phyloP scores from a whole-genome alignment of 2,329 filamentous ascomycete species.

The Phymatotrichopsis omnivora region DNA sequence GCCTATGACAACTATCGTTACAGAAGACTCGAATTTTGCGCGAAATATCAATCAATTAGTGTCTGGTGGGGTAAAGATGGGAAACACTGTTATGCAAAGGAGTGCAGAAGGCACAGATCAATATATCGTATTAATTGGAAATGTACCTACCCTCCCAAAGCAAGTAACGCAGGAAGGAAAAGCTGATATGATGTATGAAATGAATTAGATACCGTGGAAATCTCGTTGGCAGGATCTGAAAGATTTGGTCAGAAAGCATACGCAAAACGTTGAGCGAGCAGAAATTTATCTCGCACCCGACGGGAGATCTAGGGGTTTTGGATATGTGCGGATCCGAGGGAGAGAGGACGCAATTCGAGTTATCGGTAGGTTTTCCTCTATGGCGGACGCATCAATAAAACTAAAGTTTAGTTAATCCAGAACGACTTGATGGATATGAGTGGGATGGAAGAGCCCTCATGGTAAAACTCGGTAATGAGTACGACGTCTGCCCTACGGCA shows the following conservation, averaged over 20 bases:
- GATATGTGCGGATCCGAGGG: conserved; percentile 29
- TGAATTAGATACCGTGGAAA: conserved; percentile 27
- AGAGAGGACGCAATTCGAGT: conserved; percentile 26
- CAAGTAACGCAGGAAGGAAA: not conserved
- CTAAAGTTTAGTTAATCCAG: conserved; percentile 7
- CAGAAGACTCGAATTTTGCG: no score
- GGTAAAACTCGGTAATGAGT: conserved; percentile 26
- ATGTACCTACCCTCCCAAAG: conserved; percentile 4
- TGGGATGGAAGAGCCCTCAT: conserved; percentile 27
- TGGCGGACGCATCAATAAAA: conserved; percentile 3
- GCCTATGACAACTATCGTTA: no score
- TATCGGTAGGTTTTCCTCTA: conserved; percentile 17
- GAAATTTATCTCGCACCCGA: conserved; percentile 28
- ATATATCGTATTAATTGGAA: conserved; percentile 16
- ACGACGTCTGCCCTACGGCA: conserved; percentile 21
- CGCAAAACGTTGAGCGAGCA: conserved; percentile 26
- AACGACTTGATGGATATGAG: conserved; percentile 24
- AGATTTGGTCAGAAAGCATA: conserved; percentile 27
- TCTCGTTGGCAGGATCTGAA: conserved; percentile 30
- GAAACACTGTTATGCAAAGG: conserved; percentile 17
- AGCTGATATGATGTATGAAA: not conserved
- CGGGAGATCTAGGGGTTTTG: conserved; percentile 27
- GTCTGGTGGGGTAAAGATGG: no score
- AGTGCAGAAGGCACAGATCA: conserved; percentile 5
- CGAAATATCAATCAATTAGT: no score